A percentile compares a stretch with the other conserved stretches of the same genome.
phyloP scores from a whole-genome alignment of 108 stramenopile genomes.

The Parietichytrium sp. region DNA sequence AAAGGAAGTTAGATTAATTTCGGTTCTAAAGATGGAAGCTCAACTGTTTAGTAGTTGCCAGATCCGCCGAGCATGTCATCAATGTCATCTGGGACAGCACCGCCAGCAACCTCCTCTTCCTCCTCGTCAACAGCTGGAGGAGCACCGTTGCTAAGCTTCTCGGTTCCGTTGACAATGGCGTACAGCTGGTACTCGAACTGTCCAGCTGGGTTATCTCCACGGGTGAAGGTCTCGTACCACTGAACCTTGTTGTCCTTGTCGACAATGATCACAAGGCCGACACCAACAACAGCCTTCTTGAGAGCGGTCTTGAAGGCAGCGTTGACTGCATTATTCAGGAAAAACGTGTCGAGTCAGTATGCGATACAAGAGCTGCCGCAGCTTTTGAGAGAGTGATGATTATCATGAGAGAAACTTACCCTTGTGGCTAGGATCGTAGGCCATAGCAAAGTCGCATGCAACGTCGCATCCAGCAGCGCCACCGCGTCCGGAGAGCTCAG shows the following conservation, averaged over 20 bases:
- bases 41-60: conserved; percentile 35
- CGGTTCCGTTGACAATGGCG: conserved; percentile 22
- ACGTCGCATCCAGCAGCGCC: conserved; percentile 1
- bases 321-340: no score
- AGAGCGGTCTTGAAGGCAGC: conserved; percentile 35
- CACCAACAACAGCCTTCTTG: conserved; percentile 35
- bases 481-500: conserved; percentile 11
- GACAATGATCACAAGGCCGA: conserved; percentile 29
- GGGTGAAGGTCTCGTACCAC: conserved; percentile 16
- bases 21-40: no score
- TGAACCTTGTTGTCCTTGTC: neutral
- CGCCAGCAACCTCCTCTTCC: conserved; percentile 37
- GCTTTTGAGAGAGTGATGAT: no score
- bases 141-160: conserved; percentile 4
- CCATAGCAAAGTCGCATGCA: conserved; percentile 31
- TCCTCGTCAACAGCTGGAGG: conserved; percentile 33
- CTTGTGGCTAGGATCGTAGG: conserved; percentile 30
- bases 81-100: conserved; percentile 7
- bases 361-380: no score
- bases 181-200: conserved; percentile 38
- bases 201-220: conserved; percentile 19
- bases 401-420: no score
- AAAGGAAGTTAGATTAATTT: no score
- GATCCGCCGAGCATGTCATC: neutral
- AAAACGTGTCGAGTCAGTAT: no score